Base-by-base conservation (phyloP, 1,284 basidiomycete species). In the Microbotryum intermedium region DNA sequence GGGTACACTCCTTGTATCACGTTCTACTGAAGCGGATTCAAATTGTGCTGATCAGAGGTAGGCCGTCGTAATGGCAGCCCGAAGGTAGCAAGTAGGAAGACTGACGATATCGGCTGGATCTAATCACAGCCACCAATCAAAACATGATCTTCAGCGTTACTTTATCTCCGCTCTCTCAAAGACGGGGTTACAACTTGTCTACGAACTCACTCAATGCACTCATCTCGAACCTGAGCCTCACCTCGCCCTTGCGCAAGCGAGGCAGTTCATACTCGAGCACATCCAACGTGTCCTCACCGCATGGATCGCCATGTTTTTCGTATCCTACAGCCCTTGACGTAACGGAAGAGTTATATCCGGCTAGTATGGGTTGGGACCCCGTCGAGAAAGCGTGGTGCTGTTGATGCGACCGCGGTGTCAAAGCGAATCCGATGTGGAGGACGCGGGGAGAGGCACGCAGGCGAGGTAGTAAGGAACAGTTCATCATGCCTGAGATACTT, bases 1-100 rank as follows among this genome's bases (percentile, higher is more conserved):
- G 88, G 88, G 71, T 90, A 90, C 20, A 86, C 81, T 11, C 89
- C 89, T 73, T 90, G 84, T 47, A 90, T 79, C 49, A 87, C 85
- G 65, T 90, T 90, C 66, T 67, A 50, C 23, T n/a, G 23, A 11
- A 3, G 8, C 26, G 6, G 5, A 7, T 6, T 5, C 1, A 4
- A 18, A 6, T 8, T 26, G 2, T 8, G 29, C 23, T 42, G 46
- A 8, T 13, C 25, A 46, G 46, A 21, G 5, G 34, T 4, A 6
- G 29, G 25, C 18, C 39, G 18, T 21, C 20, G 10, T 43, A 42
- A 26, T 42, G 13, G 30, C 46, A 2, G 9, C 44, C 21, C 25
- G 4, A 16, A 28, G 29, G 7, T 9, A 10, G 13, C 29, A 39
- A 3, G 13, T 4, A 21, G n/a, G 13, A 0, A 48, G 50, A 49